Evolutionary conservation across 108 stramenopile species (phyloP), one percentile per base, ranked within the genome.

Genomic region (Conticribra guillardii): DNA sequence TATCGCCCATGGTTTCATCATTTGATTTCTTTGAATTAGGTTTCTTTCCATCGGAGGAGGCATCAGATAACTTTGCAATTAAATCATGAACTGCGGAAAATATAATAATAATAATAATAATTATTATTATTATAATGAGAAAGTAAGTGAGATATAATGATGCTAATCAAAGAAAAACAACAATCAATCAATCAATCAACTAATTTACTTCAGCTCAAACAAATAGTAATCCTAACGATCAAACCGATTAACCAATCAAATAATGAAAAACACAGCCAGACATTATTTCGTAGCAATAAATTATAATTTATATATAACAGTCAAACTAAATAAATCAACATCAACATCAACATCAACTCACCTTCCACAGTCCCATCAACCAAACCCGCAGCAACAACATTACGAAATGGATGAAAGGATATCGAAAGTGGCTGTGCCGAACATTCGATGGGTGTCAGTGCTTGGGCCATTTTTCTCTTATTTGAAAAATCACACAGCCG

Each of bases 281-380:
- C n/a, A n/a, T n/a, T n/a, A n/a, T n/a, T n/a, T n/a, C n/a, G n/a
- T n/a, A n/a, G n/a, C n/a, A n/a, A n/a, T n/a, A n/a, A n/a, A n/a
- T n/a, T n/a, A n/a, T n/a, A n/a, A n/a, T n/a, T n/a, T n/a, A n/a
- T n/a, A n/a, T n/a, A n/a, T n/a, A n/a, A n/a, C n/a, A n/a, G n/a
- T n/a, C n/a, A n/a, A n/a, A n/a, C n/a, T n/a, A n/a, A n/a, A n/a
- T n/a, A n/a, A n/a, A n/a, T n/a, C n/a, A n/a, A n/a, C n/a, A n/a
- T n/a, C n/a, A n/a, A n/a, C n/a, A n/a, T n/a, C n/a, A n/a, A n/a
- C n/a, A n/a, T n/a, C n/a, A 48, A 22, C 50, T 45, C 48, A 72
- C 74, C 69, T 76, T 95, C 93, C 44, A 95, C 72, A 17, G 88
- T 87, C 18, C 93, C 93, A 64, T 95, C 93, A 17, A 95, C 89